Base-by-base conservation (phyloP, 2,329 filamentous ascomycete species). In the Paramyrothecium sp. region DNA sequence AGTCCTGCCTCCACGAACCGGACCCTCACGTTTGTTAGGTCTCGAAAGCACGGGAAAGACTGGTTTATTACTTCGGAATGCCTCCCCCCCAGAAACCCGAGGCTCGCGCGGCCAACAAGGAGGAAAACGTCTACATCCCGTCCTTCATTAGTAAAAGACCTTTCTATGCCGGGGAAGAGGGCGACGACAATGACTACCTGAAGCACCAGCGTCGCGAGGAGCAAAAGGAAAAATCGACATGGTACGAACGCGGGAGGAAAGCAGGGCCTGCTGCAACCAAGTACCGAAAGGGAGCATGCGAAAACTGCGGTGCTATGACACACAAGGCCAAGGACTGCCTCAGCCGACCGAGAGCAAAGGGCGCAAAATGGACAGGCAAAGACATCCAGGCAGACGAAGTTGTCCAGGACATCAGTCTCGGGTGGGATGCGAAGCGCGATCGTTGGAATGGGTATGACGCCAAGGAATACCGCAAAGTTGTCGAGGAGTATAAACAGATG, bases 391-490 rank as follows among this genome's bases (percentile, higher is more conserved):
- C 94, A 30, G 96, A 99, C 71, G 92, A 97, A 69, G 78, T 89
- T 11, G 79, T 97, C 13, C 89, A 97, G 69, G 88, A 96, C 56
- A 88, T 98, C 17, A 86, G 90, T 50, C 78, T 98, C 51, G 91
- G 93, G 3, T 99, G 94, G 91, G 96, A 99, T 73, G 95, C 95
- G 21, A 99, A 99, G 79, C 84, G 95, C 65, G 95, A 99, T 77
- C 86, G 94, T 48, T 99, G 95, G 94, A 97, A 97, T 70, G 94
- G 94, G n/a, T 99, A 96, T 74, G 93, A 98, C 71, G 80, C 92
- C 1, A 86, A 85, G 63, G 91, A 98, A 73, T 98, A 97, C 71
- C 83, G 86, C 59, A 81, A 85, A 59, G 91, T 98, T n/a, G 87
- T 98, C 46, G 88, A 96, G 53, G 91, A 97, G 65, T 97, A 90